Base-by-base conservation (phyloP, 2,329 filamentous ascomycete species). In the Colletotrichum shisoi region DNA sequence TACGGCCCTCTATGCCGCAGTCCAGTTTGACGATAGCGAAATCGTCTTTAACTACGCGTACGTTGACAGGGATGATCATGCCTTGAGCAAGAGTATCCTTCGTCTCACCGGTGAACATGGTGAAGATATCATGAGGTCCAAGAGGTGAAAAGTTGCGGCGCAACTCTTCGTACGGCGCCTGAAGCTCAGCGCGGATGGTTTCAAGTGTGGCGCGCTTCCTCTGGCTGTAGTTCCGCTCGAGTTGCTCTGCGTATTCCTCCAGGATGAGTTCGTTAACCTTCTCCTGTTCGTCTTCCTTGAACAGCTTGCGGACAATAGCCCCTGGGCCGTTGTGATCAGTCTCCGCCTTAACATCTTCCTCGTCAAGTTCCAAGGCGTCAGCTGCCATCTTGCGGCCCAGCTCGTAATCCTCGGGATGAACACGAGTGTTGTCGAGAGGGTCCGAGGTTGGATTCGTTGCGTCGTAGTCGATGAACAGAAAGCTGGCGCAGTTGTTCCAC, bases 381-480 rank as follows among this genome's bases (percentile, higher is more conserved):
- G 95, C 95, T 21, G 95, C 95, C 90, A 99, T 98, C 80, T 99
- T 99, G 72, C 94, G 92, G 56, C 93, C 95, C 69, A 99, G 89
- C 72, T 99, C 95, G 78, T 99, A 99, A 76, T 99, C 95, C 81
- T 99, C 95, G 1, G 95, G 95, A 74, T 99, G 95, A 19, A 99
- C 93, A 81, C 95, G 91, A 53, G 95, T 99, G 76, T 95, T 96
- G 79, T 99, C 95, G 31, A 99, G 84, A 66, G 96, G 96, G 76
- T 99, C 95, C 0, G 94, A 92, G 15, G 91, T 86, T 1, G 89
- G 85, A 72, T 92, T 93, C 15, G 89, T 88, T n/a, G 88, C 85
- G 71, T 97, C 94, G 74, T 93, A 97, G 61, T 91, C 89, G 68
- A 99, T 92, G 75, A 89, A 96, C 42, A 99, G 81, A 81, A 98